Percentiles rank a stretch among this genome's conserved stretches.
These are phyloP conservation scores for Fraxinus albicans DNA, from an alignment of 305 asterid genomes.

Conservation along the genomic window DNA sequence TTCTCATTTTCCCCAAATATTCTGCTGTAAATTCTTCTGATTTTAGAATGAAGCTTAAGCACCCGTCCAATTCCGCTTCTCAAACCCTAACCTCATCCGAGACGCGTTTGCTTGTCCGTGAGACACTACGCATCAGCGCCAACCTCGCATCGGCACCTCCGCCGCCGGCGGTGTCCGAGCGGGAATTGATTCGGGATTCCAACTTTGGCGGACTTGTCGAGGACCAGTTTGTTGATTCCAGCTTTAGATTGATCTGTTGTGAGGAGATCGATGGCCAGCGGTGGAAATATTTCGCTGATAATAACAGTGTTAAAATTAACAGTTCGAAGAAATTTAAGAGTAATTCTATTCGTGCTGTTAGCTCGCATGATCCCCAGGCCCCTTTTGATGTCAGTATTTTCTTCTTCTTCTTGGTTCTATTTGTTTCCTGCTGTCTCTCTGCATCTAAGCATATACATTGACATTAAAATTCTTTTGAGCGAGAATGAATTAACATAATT, in stretches of 20 bases:
- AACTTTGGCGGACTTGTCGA: constrained; percentile 31
- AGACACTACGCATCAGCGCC: constrained; percentile 52
- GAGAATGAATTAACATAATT: neutral
- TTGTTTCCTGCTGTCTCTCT: neutral
- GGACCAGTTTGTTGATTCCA: constrained; percentile 31
- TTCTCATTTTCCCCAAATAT: neutral
- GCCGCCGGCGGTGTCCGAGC: neutral
- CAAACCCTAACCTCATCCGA: constrained; percentile 41
- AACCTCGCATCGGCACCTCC: constrained; percentile 43
- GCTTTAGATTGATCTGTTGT: constrained; percentile 44
- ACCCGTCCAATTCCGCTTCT: constrained; percentile 30
- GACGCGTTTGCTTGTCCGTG: constrained; percentile 44
- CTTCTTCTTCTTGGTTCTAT: neutral
- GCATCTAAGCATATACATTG: neutral
- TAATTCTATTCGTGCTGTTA: constrained; percentile 66
- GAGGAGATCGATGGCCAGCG: constrained; percentile 54
- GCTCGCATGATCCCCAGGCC: constrained; percentile 67
- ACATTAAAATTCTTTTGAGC: neutral
- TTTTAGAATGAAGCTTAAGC: constrained; percentile 38
- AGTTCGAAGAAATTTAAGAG: constrained; percentile 46
- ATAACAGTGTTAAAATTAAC: neutral
- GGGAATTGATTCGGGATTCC: constrained; percentile 14
- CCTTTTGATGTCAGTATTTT: constrained; percentile 61
- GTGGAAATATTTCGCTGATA: constrained; percentile 45
- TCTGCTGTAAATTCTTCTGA: neutral